Evolutionary conservation across 1,284 basidiomycete species (phyloP).

Genomic region (Hemileia vastatrix): DNA sequence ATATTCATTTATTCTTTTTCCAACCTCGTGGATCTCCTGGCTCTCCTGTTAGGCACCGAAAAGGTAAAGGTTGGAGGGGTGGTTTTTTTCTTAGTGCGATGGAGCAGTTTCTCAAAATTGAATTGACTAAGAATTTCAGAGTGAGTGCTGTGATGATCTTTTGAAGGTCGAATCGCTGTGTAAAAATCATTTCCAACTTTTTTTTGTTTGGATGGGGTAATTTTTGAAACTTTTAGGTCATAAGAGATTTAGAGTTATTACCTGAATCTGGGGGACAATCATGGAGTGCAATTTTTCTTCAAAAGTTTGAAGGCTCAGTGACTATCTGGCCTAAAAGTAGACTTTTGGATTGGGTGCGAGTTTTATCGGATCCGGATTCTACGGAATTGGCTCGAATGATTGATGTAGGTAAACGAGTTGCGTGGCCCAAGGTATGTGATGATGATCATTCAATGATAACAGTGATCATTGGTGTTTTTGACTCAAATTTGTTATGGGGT

Average conservation of each 20-base stretch:
- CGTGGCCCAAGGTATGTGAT: slow-evolving; percentile 78
- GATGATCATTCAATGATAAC: neutral
- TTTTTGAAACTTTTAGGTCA: slow-evolving; percentile 63
- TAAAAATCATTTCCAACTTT: neutral
- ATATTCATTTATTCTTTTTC: slow-evolving; percentile 97
- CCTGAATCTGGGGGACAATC: slow-evolving; percentile 82
- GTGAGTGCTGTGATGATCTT: slow-evolving; percentile 42
- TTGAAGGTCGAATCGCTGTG: too few species aligned
- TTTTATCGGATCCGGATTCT: slow-evolving; percentile 58
- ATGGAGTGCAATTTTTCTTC: slow-evolving; percentile 88
- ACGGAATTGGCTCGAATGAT: slow-evolving; percentile 71
- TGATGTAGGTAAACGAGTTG: slow-evolving; percentile 72
- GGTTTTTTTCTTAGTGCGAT: slow-evolving; percentile 75
- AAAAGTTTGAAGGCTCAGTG: slow-evolving; percentile 64
- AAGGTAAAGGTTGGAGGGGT: slow-evolving; percentile 91
- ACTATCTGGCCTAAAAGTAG: slow-evolving; percentile 70
- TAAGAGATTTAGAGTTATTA: slow-evolving; percentile 80
- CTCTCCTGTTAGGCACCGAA: slow-evolving; percentile 79
- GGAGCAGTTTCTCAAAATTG: slow-evolving; percentile 86
- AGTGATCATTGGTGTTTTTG: neutral
- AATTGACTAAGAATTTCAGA: slow-evolving; percentile 90
- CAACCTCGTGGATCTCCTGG: slow-evolving; percentile 87
- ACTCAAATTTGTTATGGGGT: neutral
- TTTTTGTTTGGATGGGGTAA: neutral
- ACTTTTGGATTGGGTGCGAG: slow-evolving; percentile 65